Evolutionary conservation across 176 grass and related monocot genomes (phyloP), one percentile per base, ranked within the genome.

Genomic region (Oryza meridionalis): DNA sequence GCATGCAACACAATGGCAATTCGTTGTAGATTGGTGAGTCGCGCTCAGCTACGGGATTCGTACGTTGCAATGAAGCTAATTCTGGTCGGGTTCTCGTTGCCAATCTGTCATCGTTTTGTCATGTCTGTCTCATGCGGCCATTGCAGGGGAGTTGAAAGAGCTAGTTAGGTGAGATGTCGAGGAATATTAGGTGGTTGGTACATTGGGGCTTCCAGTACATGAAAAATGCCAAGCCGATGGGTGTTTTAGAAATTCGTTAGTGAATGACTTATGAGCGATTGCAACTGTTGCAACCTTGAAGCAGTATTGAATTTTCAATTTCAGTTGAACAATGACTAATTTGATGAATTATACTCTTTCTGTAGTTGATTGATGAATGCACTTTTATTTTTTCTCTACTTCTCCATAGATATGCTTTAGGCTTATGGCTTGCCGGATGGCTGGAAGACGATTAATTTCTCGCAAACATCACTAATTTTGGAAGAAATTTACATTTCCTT

Each of bases 141-240:
- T 70, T 29, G 26, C 9, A 68, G 50, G 40, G 47, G 22, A 43
- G 17, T 59, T 81, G 67, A n/a, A 59, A 67, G 21, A 75, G 45
- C 40, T 13, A 38, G 67, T 86, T 86, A 5, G 84, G 74, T 86
- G 75, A 49, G 67, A 69, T 74, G 83, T 82, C 33, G 15, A 61
- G 72, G 72, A 73, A 67, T 82, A 59, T 29, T 14, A 7, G 10
- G 72, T 77, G 19, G 78, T 78, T 67, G 29, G 74, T 77, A 53
- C 42, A 65, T 17, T 45, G 29, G 65, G 38, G 5, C 6, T 27
- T 62, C 21, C 58, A 24, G 53, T 78, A 29, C 24, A 51, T 31
- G 80, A 22, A 44, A 22, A 51, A 49, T 27, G 43, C 25, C 29
- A 83, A 16, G 21, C 2, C 21, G 9, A 26, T 58, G 31, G 31